Evolutionary conservation across 768 basidiomycete genomes (phyloP).

Genomic region (Trametes sanguinea): DNA sequence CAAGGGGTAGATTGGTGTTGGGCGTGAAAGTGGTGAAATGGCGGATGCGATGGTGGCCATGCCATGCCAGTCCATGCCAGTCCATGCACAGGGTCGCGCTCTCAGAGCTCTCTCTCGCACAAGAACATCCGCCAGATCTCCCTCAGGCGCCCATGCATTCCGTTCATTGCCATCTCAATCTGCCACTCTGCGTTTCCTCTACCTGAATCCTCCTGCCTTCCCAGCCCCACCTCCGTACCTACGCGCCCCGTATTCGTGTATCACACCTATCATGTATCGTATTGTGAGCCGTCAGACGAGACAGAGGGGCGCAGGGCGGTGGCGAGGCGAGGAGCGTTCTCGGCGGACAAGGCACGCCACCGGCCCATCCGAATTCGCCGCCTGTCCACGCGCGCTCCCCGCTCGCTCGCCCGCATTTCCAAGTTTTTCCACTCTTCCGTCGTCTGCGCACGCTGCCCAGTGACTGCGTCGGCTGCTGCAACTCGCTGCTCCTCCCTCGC

Average conservation of each 20-base stretch:
- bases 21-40: not conserved
- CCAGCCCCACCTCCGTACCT: not conserved
- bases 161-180: not conserved
- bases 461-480: not conserved
- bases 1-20: not conserved
- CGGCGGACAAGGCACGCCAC: not conserved
- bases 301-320: not conserved
- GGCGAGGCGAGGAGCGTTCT: not conserved
- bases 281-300: not conserved
- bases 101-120: no score
- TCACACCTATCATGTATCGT: not conserved
- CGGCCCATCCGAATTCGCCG: not conserved
- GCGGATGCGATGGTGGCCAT: not conserved
- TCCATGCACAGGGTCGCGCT: no score
- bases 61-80: no score
- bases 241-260: not conserved
- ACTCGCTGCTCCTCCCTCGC: not conserved
- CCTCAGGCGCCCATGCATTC: not conserved
- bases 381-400: not conserved
- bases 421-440: not conserved
- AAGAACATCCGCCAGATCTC: no score
- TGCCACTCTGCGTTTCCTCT: not conserved
- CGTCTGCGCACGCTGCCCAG: not conserved
- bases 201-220: not conserved
- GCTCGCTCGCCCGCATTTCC: not conserved